Evolutionary conservation across 345 rosid genomes (phyloP).

Genomic region (Syzygium aromaticum): DNA sequence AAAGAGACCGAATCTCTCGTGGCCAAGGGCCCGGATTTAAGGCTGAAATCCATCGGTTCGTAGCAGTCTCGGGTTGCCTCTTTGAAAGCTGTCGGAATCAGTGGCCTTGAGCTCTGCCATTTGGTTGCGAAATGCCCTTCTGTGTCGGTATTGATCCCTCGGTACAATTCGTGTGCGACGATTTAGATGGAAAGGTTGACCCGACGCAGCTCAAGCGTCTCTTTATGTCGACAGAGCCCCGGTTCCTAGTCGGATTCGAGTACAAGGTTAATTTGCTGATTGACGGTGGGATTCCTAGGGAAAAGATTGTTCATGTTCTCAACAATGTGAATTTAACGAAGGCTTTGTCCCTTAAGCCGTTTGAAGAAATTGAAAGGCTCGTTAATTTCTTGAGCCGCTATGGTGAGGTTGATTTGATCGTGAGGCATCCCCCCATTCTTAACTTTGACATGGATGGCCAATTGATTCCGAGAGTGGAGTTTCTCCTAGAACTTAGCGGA

Average conservation of each 20-base stretch:
- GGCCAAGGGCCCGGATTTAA: constrained; percentile 31
- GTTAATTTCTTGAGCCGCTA: constrained; percentile 43
- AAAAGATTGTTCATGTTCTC: constrained; percentile 45
- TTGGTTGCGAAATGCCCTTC: constrained; percentile 39
- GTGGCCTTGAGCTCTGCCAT: constrained; percentile 29
- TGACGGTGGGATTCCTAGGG: constrained; percentile 32
- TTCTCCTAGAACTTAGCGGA: constrained; percentile 53
- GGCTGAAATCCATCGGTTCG: constrained; percentile 18
- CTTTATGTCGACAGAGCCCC: constrained; percentile 32
- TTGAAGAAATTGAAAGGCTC: constrained; percentile 50
- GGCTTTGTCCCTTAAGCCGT: constrained; percentile 44
- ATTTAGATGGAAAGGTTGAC: constrained; percentile 41
- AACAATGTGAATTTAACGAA: constrained; percentile 50
- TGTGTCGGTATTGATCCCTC: constrained; percentile 35
- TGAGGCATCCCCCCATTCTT: constrained; percentile 48
- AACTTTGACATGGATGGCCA: constrained; percentile 52
- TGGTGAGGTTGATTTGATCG: constrained; percentile 43
- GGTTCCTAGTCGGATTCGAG: constrained; percentile 37
- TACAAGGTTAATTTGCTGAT: constrained; percentile 19
- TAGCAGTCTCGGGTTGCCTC: constrained; percentile 24
- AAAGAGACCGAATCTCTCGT: constrained; percentile 28
- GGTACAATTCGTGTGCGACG: constrained; percentile 29
- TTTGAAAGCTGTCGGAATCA: constrained; percentile 44
- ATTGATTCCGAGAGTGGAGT: constrained; percentile 50
- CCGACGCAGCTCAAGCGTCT: constrained; percentile 36